A percentile compares a stretch with the other conserved stretches of the same genome.
Conservation (phyloP, 805 yeast species). For the Saturnispora silvae region DNA sequence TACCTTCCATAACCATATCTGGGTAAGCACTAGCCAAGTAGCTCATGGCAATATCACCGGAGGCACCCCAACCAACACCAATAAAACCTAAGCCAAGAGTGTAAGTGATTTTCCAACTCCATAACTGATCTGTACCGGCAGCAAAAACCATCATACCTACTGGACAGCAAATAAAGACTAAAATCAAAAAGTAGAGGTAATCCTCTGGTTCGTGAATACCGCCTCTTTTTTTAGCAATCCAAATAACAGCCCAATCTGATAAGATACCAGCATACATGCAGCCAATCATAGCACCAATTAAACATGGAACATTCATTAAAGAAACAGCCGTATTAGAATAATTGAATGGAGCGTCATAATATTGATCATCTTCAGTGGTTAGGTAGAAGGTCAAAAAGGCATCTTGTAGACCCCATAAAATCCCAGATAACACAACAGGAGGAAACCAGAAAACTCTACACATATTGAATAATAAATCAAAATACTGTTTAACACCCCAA, state of each 20-base stretch:
- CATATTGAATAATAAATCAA: slow-evolving; percentile 37
- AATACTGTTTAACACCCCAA: slow-evolving; percentile 54
- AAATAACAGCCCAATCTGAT: slow-evolving; percentile 49
- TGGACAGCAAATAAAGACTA: slow-evolving; percentile 50
- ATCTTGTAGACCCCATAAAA: slow-evolving; percentile 77
- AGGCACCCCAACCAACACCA: slow-evolving; percentile 61
- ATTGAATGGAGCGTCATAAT: slow-evolving; percentile 56
- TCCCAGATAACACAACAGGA: slow-evolving; percentile 52
- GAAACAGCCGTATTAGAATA: slow-evolving; percentile 61
- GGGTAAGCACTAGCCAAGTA: slow-evolving; percentile 62
- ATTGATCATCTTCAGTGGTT: slow-evolving; percentile 61
- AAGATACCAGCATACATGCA: slow-evolving; percentile 54
- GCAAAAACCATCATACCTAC: slow-evolving; percentile 57
- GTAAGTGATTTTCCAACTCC: slow-evolving; percentile 45
- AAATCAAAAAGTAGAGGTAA: slow-evolving; percentile 45
- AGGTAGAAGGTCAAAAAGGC: slow-evolving; percentile 66
- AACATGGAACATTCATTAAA: slow-evolving; percentile 62
- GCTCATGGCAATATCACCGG: slow-evolving; percentile 61
- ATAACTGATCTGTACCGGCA: slow-evolving; percentile 47
- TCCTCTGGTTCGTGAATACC: slow-evolving; percentile 60
- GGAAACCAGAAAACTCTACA: slow-evolving; percentile 52
- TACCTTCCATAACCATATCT: slow-evolving; percentile 58
- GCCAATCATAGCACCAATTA: slow-evolving; percentile 56
- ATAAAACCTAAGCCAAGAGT: slow-evolving; percentile 49
- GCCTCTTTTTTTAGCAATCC: slow-evolving; percentile 49